Conservation (phyloP, 2,329 filamentous ascomycete genomes). For the Sporothrix globosa region DNA sequence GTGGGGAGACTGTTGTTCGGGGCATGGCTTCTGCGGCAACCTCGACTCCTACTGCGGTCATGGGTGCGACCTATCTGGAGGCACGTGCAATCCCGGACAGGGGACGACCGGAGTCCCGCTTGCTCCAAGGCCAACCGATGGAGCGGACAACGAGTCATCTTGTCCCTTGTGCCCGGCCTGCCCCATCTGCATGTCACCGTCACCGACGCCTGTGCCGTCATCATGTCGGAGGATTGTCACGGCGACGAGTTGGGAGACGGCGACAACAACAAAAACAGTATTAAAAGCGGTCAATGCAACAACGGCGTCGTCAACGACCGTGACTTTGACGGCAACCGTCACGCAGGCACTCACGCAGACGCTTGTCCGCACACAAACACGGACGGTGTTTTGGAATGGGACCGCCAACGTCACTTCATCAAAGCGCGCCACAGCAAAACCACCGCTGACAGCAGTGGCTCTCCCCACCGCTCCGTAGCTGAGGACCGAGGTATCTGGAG, state of each 20-base stretch:
- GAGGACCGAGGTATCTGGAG: neutral
- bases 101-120: neutral
- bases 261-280: neutral
- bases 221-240: neutral
- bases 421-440: neutral
- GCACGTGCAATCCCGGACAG: neutral
- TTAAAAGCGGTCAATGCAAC: neutral
- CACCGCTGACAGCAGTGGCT: neutral
- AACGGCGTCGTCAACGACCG: neutral
- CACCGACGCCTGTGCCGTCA: neutral
- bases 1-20: conserved; percentile 12
- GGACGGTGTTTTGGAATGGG: neutral
- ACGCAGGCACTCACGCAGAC: neutral
- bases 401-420: neutral
- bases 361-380: neutral
- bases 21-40: neutral
- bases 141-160: neutral
- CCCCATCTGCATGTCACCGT: conserved; percentile 8
- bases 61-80: neutral
- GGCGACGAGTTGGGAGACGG: neutral
- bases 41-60: neutral
- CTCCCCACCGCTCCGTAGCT: neutral
- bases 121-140: neutral
- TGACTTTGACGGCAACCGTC: neutral
- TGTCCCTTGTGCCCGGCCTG: neutral